A percentile compares a stretch with the other conserved stretches of the same genome.
These are phyloP conservation scores for Ajuga chamaepitys DNA, from an alignment of 257 asterid genomes.

Conservation along the genomic window DNA sequence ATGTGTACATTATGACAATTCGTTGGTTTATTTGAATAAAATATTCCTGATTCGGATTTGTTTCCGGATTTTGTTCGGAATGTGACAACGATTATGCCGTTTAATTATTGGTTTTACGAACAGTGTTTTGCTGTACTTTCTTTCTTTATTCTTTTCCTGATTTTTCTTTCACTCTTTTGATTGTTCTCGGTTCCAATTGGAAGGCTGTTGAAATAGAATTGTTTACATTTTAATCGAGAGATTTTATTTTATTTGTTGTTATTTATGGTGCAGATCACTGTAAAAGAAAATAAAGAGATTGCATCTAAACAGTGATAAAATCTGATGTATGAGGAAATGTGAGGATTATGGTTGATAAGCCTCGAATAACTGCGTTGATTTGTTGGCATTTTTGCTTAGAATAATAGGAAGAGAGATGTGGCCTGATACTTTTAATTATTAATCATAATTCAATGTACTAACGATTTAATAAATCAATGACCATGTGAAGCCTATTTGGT, in stretches of 20 bases:
- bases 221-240: neutral
- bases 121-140: neutral
- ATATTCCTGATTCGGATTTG: slow-evolving; percentile 5
- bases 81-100: neutral
- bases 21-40: neutral
- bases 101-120: neutral
- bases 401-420: neutral
- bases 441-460: slow-evolving; percentile 10
- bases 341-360: neutral
- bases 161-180: neutral
- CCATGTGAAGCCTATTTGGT: slow-evolving; percentile 22
- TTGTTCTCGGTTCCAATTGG: neutral
- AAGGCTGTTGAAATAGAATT: neutral
- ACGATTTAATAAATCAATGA: neutral
- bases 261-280: neutral
- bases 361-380: neutral
- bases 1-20: neutral
- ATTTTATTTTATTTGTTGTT: neutral
- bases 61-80: neutral
- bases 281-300: neutral
- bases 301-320: neutral
- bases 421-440: slow-evolving; percentile 4
- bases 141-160: neutral
- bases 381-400: neutral
- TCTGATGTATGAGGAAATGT: slow-evolving; percentile 10